Evolutionary conservation across 805 yeast species (phyloP), one percentile per base, ranked within the genome.

Genomic region (Ogataea paraovalis): DNA sequence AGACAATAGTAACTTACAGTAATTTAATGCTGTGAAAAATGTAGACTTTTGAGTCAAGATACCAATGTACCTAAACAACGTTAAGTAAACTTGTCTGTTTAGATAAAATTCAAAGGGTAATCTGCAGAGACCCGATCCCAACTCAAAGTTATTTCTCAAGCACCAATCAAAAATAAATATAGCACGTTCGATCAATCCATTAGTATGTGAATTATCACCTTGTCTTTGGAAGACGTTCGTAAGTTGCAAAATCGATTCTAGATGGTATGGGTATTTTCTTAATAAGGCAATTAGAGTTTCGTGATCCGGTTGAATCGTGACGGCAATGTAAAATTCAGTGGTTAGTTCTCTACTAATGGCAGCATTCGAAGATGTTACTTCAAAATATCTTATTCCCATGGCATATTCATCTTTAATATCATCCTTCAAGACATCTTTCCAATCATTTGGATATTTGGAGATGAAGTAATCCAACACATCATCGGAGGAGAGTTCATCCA

Each of bases 111-210:
- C 89, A 65, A 79, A 89, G 2, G 96, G 96, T 32, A 89, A 68
- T 49, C 94, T 78, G 18, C 80, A 72, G 12, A 80, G 70, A 2
- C 80, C 83, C 8, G 76, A 68, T 14, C 80, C 76, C 18, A 87
- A 72, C 22, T 72, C 76, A 57, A 86, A 78, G n/a, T 71, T 71
- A 42, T 75, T 76, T 52, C 78, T 80, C 54, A 89, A 72, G 7
- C 83, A 80, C 60, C 96, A 72, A 61, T 89, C 96, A 65, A 85
- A 87, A 1, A 84, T 83, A 62, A 88, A 87, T 20, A 89, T 65
- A 1, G 90, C 87, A 50, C 87, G 75, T 60, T 89, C 96, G 12
- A 88, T 70, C 42, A 87, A 66, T 0, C 91, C 90, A 57, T 80
- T 84, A 39, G 90, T 79, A 44, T 84, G 80, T 2, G 85, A 75